Base-by-base conservation (phyloP, 352 stramenopile genomes). In the Globisporangium heterothallicum region DNA sequence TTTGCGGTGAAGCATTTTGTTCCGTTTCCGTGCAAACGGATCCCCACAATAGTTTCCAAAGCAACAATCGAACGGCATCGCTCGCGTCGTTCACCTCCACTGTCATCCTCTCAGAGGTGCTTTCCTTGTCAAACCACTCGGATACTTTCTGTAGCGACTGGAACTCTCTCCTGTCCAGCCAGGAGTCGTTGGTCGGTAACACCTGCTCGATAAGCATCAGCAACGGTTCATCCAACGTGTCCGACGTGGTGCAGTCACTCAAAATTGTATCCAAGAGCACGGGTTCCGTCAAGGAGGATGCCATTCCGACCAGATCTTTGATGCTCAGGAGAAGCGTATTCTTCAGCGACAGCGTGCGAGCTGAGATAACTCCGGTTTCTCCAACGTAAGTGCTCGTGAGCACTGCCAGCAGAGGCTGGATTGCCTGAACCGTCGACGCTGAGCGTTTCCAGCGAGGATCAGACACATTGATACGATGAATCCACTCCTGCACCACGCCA, bases 31-130 rank as follows among this genome's bases (percentile, higher is more conserved):
- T 47, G 3, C 52, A 25, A 24, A 26, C 49, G 19, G 63, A 49
- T 18, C 51, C 49, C 67, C 67, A 76, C 0, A 76, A 44, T 19
- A 74, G 50, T 44, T 51, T 65, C 68, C 68, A 77, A 7, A 77
- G 56, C 9, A 77, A 29, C 7, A 59, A 30, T 36, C 58, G 52
- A 21, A 57, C 22, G 32, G 50, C 36, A 9, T 36, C 59, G 16
- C 53, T 64, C 13, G 42, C 25, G 25, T 41, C n/a, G 4, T 36
- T 29, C 4, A 21, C 10, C 18, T 41, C 35, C 43, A 18, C 21
- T 14, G 6, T 36, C 12, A 14, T 29, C 1, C 14, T 10, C 13
- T 9, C 10, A 3, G 24, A 9, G 10, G 25, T 14, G 30, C 12
- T 24, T 27, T 3, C 16, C 47, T 32, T 18, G 22, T 46, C 24